phyloP scores from a whole-genome alignment of 129 eudicot species.

The Centella asiatica region DNA sequence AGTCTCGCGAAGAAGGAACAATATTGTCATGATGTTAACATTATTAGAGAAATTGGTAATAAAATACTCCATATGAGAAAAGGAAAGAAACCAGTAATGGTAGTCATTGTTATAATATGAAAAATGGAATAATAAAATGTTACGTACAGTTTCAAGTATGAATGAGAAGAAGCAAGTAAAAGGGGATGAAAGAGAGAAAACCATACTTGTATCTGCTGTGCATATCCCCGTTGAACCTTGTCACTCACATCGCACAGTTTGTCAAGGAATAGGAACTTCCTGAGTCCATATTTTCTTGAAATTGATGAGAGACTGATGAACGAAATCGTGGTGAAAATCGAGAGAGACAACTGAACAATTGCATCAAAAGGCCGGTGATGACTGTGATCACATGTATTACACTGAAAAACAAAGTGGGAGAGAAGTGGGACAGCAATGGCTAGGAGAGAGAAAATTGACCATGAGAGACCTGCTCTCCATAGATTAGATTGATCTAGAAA shows the following conservation, averaged over 20 bases:
- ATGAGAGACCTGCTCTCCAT: slow-evolving; percentile 53
- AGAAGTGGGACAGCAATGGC: slow-evolving; percentile 58
- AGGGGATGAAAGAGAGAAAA: neutral
- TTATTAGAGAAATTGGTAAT: no score
- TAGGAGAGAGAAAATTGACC: slow-evolving; percentile 56
- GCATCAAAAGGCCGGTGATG: slow-evolving; percentile 65
- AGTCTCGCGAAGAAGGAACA: no score
- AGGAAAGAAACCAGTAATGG: no score
- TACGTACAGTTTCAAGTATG: no score
- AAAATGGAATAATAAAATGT: no score
- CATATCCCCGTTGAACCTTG: slow-evolving; percentile 56
- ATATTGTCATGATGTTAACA: no score
- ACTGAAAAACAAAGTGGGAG: slow-evolving; percentile 57
- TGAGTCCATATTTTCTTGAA: slow-evolving; percentile 52
- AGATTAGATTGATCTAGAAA: slow-evolving; percentile 61
- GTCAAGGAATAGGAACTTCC: slow-evolving; percentile 75
- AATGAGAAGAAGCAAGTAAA: neutral
- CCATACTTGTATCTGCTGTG: slow-evolving; percentile 67
- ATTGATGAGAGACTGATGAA: slow-evolving; percentile 47
- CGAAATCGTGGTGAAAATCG: slow-evolving; percentile 45
- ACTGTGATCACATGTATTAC: slow-evolving; percentile 47
- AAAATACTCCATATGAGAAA: no score
- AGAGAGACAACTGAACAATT: slow-evolving; percentile 60
- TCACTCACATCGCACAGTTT: slow-evolving; percentile 51
- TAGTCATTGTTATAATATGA: no score